These are phyloP conservation scores for Aspergillus ruber DNA, from an alignment of 2,329 filamentous ascomycete genomes.

Conservation along the genomic window DNA sequence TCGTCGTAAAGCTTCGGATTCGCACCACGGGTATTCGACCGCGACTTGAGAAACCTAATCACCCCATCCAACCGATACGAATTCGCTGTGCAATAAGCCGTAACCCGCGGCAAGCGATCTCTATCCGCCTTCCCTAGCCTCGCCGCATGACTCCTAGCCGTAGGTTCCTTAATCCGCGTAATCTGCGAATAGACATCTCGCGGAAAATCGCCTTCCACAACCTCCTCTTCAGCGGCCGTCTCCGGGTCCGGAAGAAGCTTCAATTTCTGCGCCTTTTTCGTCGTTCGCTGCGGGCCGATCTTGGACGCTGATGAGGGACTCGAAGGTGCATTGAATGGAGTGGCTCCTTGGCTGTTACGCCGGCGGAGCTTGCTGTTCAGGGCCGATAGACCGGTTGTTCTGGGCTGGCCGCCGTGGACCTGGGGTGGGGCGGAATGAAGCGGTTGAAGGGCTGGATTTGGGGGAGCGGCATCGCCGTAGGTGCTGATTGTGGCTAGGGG, in stretches of 20 bases:
- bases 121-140: constrained; percentile 89
- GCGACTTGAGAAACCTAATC: constrained; percentile 84
- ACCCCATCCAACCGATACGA: constrained; percentile 84
- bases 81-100: constrained; percentile 92
- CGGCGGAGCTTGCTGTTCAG: constrained; percentile 83
- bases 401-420: constrained; percentile 19
- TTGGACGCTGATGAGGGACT: constrained; percentile 51
- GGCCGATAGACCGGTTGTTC: constrained; percentile 63
- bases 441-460: constrained; percentile 36
- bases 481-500: constrained; percentile 41
- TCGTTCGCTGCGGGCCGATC: constrained; percentile 89
- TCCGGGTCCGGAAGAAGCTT: constrained; percentile 94
- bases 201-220: constrained; percentile 78
- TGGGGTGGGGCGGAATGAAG: constrained; percentile 35
- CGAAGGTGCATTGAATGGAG: constrained; percentile 39
- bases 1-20: constrained; percentile 93
- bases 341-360: constrained; percentile 71
- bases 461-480: constrained; percentile 35
- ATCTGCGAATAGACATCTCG: constrained; percentile 97
- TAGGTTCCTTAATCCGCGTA: constrained; percentile 94
- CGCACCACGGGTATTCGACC: constrained; percentile 67
- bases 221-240: constrained; percentile 70
- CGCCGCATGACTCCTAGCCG: constrained; percentile 83
- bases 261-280: constrained; percentile 91
- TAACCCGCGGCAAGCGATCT: constrained; percentile 78